Evolutionary conservation across 441 rosid genomes (phyloP), one percentile per base, ranked within the genome.

Genomic region (Aquilaria agallochum): DNA sequence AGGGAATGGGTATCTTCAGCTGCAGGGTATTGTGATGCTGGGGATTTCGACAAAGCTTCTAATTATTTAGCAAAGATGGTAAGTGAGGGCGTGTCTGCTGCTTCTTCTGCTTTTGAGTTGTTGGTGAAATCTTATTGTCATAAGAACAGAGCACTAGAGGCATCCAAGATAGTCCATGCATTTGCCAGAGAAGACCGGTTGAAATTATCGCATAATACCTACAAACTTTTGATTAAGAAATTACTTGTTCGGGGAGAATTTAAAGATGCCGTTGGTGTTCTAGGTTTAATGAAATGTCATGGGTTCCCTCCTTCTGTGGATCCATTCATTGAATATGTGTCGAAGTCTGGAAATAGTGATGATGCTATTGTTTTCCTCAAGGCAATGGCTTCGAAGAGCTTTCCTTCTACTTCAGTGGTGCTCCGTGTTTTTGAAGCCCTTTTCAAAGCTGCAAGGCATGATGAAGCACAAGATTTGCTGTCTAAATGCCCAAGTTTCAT

Each of bases 241-340:
- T 81, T 87, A 57, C 63, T 94, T 77, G 80, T 60, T 67, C 83
- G 80, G 58, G 85, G 79, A 47, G 90, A 84, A 53, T 89, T 91
- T 72, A 73, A 80, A 54, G 89, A 82, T 60, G 96, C 96, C 69
- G 68, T 89, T 75, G 74, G 60, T 68, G 76, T 89, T 34, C 56
- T 94, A 72, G 73, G 73, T 52, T 63, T 84, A 72, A 91, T 95
- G 99, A 89, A 76, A 73, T 71, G 62, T 69, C 80, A 86, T 31
- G 96, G 97, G 32, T 82, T 73, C 70, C 97, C 96, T 49, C 97
- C 97, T 53, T 78, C 68, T 75, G 15, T 83, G 54, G 85, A 80
- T 59, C 95, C 99, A 10, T 80, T 86, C 66, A 69, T 92, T 47
- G 76, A 69, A 55, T 71, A 85, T 74, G 70, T 88, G 65, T 92